Evolutionary conservation across 441 rosid species (phyloP).

Genomic region (Syzygium syzygioides): DNA sequence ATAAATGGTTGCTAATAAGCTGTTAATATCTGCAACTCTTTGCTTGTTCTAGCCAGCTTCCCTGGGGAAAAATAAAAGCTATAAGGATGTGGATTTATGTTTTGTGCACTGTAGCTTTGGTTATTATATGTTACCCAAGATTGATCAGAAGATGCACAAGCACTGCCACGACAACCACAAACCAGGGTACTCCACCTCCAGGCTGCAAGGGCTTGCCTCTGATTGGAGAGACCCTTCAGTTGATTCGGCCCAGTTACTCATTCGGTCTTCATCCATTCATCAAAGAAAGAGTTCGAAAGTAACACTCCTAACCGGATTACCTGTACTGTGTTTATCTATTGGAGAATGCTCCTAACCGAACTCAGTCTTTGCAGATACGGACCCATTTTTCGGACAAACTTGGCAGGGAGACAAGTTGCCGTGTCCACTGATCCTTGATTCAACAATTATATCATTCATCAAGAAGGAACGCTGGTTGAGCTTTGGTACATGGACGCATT

Average conservation of each 20-base stretch:
- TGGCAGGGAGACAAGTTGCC: not conserved
- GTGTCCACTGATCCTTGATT: not conserved
- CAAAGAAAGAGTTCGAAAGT: not conserved
- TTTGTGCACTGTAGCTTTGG: not conserved
- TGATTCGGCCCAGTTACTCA: not conserved
- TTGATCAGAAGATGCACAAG: not conserved
- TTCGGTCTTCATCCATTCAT: not conserved
- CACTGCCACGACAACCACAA: not conserved
- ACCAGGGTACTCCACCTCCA: not conserved
- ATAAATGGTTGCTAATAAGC: not conserved
- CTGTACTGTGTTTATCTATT: not conserved
- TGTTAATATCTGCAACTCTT: not conserved
- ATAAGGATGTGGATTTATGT: not conserved
- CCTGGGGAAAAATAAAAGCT: not conserved
- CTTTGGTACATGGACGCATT: not conserved
- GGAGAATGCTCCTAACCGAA: not conserved
- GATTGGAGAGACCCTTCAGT: not conserved
- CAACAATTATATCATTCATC: not conserved
- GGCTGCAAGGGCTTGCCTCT: not conserved
- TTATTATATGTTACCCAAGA: not conserved
- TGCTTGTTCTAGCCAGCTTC: not conserved
- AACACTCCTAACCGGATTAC: not conserved
- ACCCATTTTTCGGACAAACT: not conserved
- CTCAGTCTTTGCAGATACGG: not conserved
- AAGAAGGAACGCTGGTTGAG: not conserved